Conservation (phyloP, 345 rosid species). For the Melastoma malabathricum region DNA sequence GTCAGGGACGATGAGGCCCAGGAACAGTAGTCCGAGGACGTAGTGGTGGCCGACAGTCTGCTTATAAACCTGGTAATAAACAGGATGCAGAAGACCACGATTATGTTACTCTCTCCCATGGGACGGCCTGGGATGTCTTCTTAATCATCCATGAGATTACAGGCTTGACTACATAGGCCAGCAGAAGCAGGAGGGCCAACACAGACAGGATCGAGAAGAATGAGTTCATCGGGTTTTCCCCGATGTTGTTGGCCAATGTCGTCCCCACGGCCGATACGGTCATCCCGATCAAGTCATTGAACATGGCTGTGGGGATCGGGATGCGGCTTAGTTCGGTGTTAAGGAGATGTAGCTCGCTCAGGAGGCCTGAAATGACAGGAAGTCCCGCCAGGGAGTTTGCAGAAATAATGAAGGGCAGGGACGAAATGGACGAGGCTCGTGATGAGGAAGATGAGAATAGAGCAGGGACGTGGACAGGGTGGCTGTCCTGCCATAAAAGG, state of each 20-base stretch:
- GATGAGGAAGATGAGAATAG: conserved; percentile 8
- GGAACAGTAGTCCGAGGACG: conserved; percentile 14
- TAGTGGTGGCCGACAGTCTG: conserved; percentile 11
- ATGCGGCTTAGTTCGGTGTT: conserved; percentile 29
- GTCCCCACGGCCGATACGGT: neutral
- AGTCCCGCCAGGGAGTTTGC: conserved; percentile 19
- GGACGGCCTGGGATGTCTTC: conserved; percentile 14
- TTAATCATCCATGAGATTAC: conserved; percentile 13
- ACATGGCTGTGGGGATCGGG: conserved; percentile 20
- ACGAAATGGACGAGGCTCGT: conserved; percentile 7
- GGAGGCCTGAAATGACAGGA: conserved; percentile 19
- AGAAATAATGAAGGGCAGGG: neutral
- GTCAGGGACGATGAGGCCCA: conserved; percentile 30
- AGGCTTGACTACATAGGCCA: conserved; percentile 14
- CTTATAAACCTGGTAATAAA: conserved; percentile 6
- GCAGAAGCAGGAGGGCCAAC: conserved; percentile 1
- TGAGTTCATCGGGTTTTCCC: neutral
- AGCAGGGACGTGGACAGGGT: conserved; percentile 10
- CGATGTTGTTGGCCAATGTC: neutral
- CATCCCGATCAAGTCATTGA: conserved; percentile 10
- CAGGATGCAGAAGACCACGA: conserved; percentile 6
- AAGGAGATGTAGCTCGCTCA: conserved; percentile 22
- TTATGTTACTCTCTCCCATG: conserved; percentile 6
- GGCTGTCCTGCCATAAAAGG: conserved; percentile 3
- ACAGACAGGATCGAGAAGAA: neutral